Evolutionary conservation across 257 asterid genomes (phyloP), one percentile per base, ranked within the genome.

Genomic region (Buddleja alternifolia): DNA sequence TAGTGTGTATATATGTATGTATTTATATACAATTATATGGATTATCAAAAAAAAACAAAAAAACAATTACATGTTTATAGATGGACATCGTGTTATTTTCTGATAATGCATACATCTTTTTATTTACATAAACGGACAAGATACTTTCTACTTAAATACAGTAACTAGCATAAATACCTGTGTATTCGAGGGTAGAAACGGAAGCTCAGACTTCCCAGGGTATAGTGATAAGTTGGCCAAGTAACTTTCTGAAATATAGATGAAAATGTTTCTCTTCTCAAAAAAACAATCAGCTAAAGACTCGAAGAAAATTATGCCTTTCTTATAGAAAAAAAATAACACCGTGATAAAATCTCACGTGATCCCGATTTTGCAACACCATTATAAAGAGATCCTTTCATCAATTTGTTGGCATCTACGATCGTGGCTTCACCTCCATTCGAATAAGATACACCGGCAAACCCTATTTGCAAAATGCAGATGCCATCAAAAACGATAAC

Each of bases 171-270:
- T 15, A 61, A 64, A 2, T 73, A 88, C 98, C 96, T 93, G 97
- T 7, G 97, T 88, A 82, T 93, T 88, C 44, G 84, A 73, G 73
- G 99, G 97, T 61, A 93, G 87, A 80, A 93, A 90, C 47, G 97
- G 95, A 63, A 93, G 87, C 84, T 90, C 88, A 4, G 92, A 85
- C 80, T 84, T 93, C 70, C 96, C 99, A 60, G 99, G 99, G 82
- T 90, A 93, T 21, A 93, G 87, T 24, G 96, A 80, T 83, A 93
- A 81, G 78, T 93, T 93, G 82, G 99, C 99, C 81, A 93, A 86
- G 82, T 93, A 93, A 78, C 96, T 93, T 80, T 93, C 96, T 92
- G 92, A 71, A 73, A 73, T 71, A 58, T 10, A 63, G 20, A 75
- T 61, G 56, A 72, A 74, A 67, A 64, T 62, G 41, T 69, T 41